These are phyloP conservation scores for Keithomyces neogunnii DNA, from an alignment of 2,329 filamentous ascomycete species.

Conservation along the genomic window DNA sequence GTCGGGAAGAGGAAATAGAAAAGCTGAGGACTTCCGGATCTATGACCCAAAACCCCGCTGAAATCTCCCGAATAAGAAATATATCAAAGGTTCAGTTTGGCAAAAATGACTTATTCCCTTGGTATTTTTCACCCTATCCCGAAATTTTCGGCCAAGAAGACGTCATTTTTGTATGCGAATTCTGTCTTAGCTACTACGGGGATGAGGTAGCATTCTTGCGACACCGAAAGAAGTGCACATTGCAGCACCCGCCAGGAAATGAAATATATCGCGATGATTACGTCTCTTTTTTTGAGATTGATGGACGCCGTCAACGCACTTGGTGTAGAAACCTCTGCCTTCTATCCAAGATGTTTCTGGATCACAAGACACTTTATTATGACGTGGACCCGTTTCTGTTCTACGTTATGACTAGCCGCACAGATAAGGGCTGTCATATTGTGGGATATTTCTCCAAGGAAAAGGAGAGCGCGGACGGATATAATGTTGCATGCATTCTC, in stretches of 20 bases:
- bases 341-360: conserved; percentile 90
- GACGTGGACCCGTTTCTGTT: conserved; percentile 99
- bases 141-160: conserved; percentile 82
- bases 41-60: conserved; percentile 98
- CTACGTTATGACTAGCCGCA: conserved; percentile 91
- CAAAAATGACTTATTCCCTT: conserved; percentile 82
- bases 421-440: conserved; percentile 84
- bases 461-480: conserved; percentile 92
- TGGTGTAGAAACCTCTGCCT: conserved; percentile 96
- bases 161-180: conserved; percentile 93
- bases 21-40: conserved; percentile 89
- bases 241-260: conserved; percentile 91
- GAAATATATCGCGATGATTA: conserved; percentile 95
- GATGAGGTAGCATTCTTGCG: conserved; percentile 74
- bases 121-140: conserved; percentile 98
- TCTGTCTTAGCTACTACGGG: conserved; percentile 87
- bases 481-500: conserved; percentile 96
- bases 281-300: conserved; percentile 95
- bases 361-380: conserved; percentile 98
- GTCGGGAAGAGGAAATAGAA: conserved; percentile 88
- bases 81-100: conserved; percentile 93
- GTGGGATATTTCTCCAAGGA: conserved; percentile 99
- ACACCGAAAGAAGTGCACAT: conserved; percentile 80
- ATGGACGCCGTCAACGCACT: conserved; percentile 84
- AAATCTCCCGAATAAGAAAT: conserved; percentile 92